Conservation (phyloP, 2,329 filamentous ascomycete genomes). For the Pseudogymnoascus sp. region DNA sequence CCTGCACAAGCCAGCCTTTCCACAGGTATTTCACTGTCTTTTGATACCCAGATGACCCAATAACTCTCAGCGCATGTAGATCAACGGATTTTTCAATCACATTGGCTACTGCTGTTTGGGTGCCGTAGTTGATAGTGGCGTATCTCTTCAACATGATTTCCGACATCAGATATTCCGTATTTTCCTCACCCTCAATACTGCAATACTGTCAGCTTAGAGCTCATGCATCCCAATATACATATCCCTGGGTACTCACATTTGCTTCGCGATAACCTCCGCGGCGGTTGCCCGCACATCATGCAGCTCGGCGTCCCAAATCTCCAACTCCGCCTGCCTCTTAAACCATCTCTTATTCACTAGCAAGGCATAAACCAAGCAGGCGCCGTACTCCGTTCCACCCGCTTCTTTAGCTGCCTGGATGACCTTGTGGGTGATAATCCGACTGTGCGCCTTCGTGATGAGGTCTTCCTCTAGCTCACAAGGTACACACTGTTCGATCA, state of each 20-base stretch:
- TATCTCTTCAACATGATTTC: slow-evolving; percentile 81
- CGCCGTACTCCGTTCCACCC: slow-evolving; percentile 62
- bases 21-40: slow-evolving; percentile 91
- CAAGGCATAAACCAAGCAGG: slow-evolving; percentile 54
- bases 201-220: neutral
- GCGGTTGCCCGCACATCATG: slow-evolving; percentile 71
- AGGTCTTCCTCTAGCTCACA: slow-evolving; percentile 74
- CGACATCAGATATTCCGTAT: slow-evolving; percentile 69
- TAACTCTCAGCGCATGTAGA: slow-evolving; percentile 78
- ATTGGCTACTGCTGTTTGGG: slow-evolving; percentile 68
- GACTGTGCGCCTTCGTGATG: slow-evolving; percentile 73
- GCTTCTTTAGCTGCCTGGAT: slow-evolving; percentile 73
- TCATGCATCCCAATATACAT: neutral
- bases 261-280: slow-evolving; percentile 87
- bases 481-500: slow-evolving; percentile 80
- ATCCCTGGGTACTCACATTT: slow-evolving; percentile 37
- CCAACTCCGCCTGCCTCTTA: slow-evolving; percentile 63
- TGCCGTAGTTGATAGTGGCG: slow-evolving; percentile 64
- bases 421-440: slow-evolving; percentile 73
- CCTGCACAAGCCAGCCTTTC: slow-evolving; percentile 94
- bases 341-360: slow-evolving; percentile 55
- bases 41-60: slow-evolving; percentile 88
- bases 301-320: slow-evolving; percentile 88
- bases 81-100: slow-evolving; percentile 92
- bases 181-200: slow-evolving; percentile 78